Conservation (phyloP, 345 rosid species). For the Eucalyptus camaldulensis region DNA sequence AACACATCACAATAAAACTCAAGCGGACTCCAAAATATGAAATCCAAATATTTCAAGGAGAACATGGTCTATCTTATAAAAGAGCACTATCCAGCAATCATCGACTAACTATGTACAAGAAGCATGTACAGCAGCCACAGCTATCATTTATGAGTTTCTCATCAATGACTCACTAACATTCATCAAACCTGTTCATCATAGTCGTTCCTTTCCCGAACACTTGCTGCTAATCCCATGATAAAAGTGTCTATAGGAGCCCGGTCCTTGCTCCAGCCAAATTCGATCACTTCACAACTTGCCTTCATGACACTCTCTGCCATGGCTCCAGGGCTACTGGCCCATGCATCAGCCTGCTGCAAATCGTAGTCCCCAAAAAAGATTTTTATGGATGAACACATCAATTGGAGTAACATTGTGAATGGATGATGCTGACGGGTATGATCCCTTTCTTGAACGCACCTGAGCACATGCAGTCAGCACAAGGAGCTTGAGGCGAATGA, state of each 20-base stretch:
- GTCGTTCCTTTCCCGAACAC: constrained; percentile 88
- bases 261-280: constrained; percentile 91
- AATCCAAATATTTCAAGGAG: background rate
- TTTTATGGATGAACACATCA: background rate
- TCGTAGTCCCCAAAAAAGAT: background rate
- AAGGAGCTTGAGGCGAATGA: constrained; percentile 87
- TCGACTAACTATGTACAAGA: background rate
- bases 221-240: constrained; percentile 80
- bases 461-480: constrained; percentile 84
- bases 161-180: background rate
- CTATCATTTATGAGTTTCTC: background rate
- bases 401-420: background rate
- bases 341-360: constrained; percentile 69
- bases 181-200: constrained; percentile 73
- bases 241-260: constrained; percentile 95
- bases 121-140: background rate
- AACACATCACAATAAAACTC: background rate
- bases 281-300: constrained; percentile 79
- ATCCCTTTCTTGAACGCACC: constrained; percentile 26
- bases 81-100: background rate
- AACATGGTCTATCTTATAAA: background rate
- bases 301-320: constrained; percentile 77
- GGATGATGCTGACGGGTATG: background rate
- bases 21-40: background rate
- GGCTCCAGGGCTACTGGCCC: constrained; percentile 68